These are phyloP conservation scores for Tetrapisispora nanseiensis DNA, from an alignment of 805 yeast species.

Conservation along the genomic window DNA sequence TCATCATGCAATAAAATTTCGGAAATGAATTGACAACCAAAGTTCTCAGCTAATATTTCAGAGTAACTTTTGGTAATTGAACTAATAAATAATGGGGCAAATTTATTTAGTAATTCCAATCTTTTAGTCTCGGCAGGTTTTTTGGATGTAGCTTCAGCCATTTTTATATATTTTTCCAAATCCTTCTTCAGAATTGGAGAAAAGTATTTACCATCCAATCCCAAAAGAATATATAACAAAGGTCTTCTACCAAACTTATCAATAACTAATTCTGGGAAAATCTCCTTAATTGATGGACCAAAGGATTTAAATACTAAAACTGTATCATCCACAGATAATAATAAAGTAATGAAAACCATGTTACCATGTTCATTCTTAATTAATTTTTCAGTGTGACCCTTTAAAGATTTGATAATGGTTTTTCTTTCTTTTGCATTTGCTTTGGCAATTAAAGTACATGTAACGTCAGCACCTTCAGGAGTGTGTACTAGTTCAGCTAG, in stretches of 20 bases:
- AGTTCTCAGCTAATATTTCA: conserved; percentile 50
- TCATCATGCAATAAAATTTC: conserved; percentile 60
- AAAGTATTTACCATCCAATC: conserved; percentile 74
- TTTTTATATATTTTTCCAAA: conserved; percentile 47
- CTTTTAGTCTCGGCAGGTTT: conserved; percentile 75
- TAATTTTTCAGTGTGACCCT: conserved; percentile 64
- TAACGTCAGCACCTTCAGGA: conserved; percentile 88
- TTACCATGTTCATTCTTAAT: conserved; percentile 83
- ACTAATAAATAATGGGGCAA: conserved; percentile 56
- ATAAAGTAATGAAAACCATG: conserved; percentile 63
- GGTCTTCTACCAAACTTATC: conserved; percentile 86
- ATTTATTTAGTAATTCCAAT: conserved; percentile 51
- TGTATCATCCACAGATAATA: conserved; percentile 89
- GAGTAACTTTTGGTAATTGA: conserved; percentile 42
- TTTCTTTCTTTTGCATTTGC: conserved; percentile 93
- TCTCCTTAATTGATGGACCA: conserved; percentile 37
- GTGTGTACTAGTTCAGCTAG: conserved; percentile 94
- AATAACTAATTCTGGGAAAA: conserved; percentile 45
- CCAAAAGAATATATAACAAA: conserved; percentile 67
- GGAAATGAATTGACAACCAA: conserved; percentile 75
- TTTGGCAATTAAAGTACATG: conserved; percentile 64
- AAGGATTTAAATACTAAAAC: conserved; percentile 71
- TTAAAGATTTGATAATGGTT: conserved; percentile 57
- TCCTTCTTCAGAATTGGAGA: conserved; percentile 59
- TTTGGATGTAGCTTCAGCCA: conserved; percentile 65